Evolutionary conservation across 177 flowering plant species (phyloP).

Genomic region (Telopea speciosissima): DNA sequence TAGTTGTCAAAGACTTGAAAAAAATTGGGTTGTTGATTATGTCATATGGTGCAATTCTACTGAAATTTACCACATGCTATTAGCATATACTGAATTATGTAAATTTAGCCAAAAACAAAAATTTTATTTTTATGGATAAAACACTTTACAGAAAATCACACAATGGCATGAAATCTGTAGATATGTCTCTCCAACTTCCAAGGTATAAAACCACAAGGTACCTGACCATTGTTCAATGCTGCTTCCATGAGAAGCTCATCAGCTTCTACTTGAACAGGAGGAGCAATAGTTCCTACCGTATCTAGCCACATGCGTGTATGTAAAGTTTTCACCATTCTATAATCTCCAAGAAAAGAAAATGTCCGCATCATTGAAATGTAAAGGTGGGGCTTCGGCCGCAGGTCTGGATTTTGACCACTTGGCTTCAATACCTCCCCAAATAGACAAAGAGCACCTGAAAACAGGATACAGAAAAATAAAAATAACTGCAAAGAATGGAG

Average conservation of each 20-base stretch:
- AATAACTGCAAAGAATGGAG: too few relatives aligned
- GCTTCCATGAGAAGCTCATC: conserved; percentile 83
- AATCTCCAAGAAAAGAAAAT: conserved; percentile 56
- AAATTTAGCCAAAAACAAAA: too few relatives aligned
- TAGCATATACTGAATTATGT: too few relatives aligned
- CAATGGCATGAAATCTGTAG: too few relatives aligned
- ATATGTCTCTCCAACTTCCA: too few relatives aligned
- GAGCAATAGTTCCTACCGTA: conserved; percentile 48
- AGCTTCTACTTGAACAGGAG: conserved; percentile 51
- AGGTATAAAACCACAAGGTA: conserved; percentile 9
- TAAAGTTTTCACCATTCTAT: conserved; percentile 40
- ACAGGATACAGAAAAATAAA: too few relatives aligned
- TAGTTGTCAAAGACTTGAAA: too few relatives aligned
- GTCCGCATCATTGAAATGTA: conserved; percentile 70
- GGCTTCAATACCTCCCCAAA: conserved; percentile 65
- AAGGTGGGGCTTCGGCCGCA: conserved; percentile 72
- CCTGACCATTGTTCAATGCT: conserved; percentile 61
- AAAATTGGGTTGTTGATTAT: too few relatives aligned
- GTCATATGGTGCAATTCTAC: too few relatives aligned
- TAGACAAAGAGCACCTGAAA: conserved; percentile 54
- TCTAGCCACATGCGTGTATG: conserved; percentile 55
- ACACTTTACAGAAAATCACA: too few relatives aligned
- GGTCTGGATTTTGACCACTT: conserved; percentile 27
- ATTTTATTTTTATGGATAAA: too few relatives aligned
- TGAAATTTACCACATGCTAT: too few relatives aligned